Percentiles rank a stretch among this genome's conserved stretches.
Evolutionary conservation across 1,284 basidiomycete species (phyloP).

Genomic region (Sporisorium reilianum): DNA sequence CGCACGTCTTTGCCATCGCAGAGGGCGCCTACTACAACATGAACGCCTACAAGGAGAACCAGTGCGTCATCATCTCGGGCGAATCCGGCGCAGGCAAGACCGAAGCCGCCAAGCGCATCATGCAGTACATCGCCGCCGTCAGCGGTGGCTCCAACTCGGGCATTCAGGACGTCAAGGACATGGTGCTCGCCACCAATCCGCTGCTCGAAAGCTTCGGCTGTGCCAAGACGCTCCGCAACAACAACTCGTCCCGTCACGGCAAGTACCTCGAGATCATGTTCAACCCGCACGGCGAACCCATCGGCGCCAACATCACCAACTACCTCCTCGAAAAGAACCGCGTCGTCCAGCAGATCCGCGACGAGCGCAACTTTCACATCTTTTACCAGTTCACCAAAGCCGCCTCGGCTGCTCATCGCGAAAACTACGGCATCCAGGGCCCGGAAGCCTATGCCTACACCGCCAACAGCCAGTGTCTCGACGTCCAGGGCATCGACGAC

Average conservation of each 20-base stretch:
- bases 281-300: slow-evolving; percentile 88
- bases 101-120: slow-evolving; percentile 77
- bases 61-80: slow-evolving; percentile 99
- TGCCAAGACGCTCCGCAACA: slow-evolving; percentile 97
- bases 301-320: slow-evolving; percentile 98
- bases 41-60: slow-evolving; percentile 99
- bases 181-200: slow-evolving; percentile 99
- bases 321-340: slow-evolving; percentile 96
- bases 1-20: slow-evolving; percentile 97
- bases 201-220: slow-evolving; percentile 98
- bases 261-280: slow-evolving; percentile 99
- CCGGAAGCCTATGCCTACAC: slow-evolving; percentile 96
- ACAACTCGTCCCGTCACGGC: slow-evolving; percentile 98
- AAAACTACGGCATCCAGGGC: slow-evolving; percentile 94
- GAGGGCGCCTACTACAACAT: slow-evolving; percentile 99
- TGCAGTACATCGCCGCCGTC: slow-evolving; percentile 99
- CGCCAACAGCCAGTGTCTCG: slow-evolving; percentile 88
- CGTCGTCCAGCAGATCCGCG: slow-evolving; percentile 95
- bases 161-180: slow-evolving; percentile 98
- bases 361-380: slow-evolving; percentile 98
- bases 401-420: slow-evolving; percentile 87
- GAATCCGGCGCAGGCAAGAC: slow-evolving; percentile 76
- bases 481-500: slow-evolving; percentile 93
- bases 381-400: slow-evolving; percentile 99
- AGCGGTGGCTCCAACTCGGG: slow-evolving; percentile 77